Base-by-base conservation (phyloP, 2,329 filamentous ascomycete genomes). In the Ophiostoma sp. region DNA sequence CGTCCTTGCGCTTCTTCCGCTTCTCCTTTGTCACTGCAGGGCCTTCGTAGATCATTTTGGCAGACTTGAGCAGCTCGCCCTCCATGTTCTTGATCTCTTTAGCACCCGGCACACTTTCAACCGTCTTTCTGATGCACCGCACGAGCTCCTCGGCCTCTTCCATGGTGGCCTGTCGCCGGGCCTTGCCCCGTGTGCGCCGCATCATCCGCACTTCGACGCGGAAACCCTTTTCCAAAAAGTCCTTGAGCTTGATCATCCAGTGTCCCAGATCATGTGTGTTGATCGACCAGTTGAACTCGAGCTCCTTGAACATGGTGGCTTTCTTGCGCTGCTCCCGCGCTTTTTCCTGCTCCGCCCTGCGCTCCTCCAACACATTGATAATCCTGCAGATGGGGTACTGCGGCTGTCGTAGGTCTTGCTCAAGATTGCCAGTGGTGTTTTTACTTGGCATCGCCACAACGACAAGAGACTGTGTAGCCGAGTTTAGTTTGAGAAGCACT, bases 231-330 rank as follows among this genome's bases (percentile, higher is more conserved):
- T 76, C 80, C 75, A 97, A 75, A 75, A 97, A 97, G 67, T 80
- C 82, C 70, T 79, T 79, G 74, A 94, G 76, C 79, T 87, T 86
- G 74, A 84, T 84, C 76, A 95, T 76, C 75, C 89, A 85, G 76
- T 91, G 88, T n/a, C 79, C 79, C 66, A 97, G 77, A 79, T 97
- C 93, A 75, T 94, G 85, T 12, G 78, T 75, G 70, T 87, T 88
- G 74, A 96, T 96, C 45, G 89, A 88, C 93, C 93, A 98, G 77
- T 92, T 94, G 73, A 98, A 74, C 79, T 97, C 93, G n/a, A 97
- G 77, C 75, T 89, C 89, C 80, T 97, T 97, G 16, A 78, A 75
- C 72, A 81, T 82, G 47, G 79, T 74, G 27, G 75, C 73, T 74
- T 76, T 70, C 72, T 77, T 76, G 71, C 79, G 75, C 73, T 73